Evolutionary conservation across 495 filamentous ascomycete genomes (phyloP).

Genomic region (Oleoguttula mirabilis): DNA sequence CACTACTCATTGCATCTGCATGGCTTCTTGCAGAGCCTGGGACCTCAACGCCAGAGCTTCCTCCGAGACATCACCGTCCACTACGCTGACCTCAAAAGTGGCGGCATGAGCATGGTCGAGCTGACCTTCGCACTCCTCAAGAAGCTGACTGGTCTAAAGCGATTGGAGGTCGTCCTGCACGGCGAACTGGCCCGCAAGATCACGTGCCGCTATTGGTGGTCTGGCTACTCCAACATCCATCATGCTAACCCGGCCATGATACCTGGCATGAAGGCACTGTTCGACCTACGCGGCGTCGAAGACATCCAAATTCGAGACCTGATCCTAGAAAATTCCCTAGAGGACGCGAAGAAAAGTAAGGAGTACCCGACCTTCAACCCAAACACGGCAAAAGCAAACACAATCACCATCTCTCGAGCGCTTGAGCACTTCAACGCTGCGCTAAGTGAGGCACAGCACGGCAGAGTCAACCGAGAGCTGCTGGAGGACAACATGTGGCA

Average conservation of each 20-base stretch:
- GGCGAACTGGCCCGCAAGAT: not conserved
- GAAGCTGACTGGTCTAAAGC: conserved; percentile 3
- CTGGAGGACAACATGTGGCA: too few species aligned
- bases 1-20: conserved; percentile 8
- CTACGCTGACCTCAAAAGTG: conserved; percentile 6
- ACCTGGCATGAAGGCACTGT: conserved; percentile 11
- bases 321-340: not conserved
- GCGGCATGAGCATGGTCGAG: conserved; percentile 9
- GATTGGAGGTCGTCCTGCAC: conserved; percentile 4
- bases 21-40: conserved; percentile 8
- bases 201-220: not conserved
- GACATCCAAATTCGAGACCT: conserved; percentile 7
- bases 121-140: conserved; percentile 4
- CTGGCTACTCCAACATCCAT: not conserved
- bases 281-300: conserved; percentile 4
- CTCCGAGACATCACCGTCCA: conserved; percentile 13
- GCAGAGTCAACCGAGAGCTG: conserved; percentile 3
- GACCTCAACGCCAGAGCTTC: not conserved
- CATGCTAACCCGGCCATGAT: conserved; percentile 4
- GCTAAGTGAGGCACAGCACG: conserved; percentile 5
- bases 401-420: not conserved
- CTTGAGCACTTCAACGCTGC: conserved; percentile 14
- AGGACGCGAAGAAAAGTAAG: not conserved
- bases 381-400: not conserved
- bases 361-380: conserved; percentile 1